Conservation (phyloP, 805 yeast species). For the Starmerella ratchasimensis region DNA sequence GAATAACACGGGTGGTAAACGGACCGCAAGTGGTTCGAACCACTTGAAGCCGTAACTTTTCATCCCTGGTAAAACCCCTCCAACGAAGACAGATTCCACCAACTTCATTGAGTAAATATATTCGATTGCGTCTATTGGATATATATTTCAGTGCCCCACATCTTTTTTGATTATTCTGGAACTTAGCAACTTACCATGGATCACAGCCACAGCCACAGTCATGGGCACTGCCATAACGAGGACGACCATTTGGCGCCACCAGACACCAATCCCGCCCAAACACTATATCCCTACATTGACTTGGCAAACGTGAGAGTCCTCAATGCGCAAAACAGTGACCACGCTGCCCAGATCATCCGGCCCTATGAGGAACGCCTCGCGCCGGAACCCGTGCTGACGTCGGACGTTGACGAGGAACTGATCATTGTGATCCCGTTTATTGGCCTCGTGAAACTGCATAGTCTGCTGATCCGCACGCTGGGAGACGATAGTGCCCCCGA, state of each 20-base stretch:
- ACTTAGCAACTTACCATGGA: too few relatives aligned
- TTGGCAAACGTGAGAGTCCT: slow-evolving; percentile 46
- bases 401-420: slow-evolving; percentile 74
- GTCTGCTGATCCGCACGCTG: slow-evolving; percentile 55
- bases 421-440: slow-evolving; percentile 69
- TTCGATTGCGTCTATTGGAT: too few relatives aligned
- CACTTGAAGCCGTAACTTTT: too few relatives aligned
- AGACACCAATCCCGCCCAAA: slow-evolving; percentile 45
- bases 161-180: too few relatives aligned
- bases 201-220: background rate
- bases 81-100: too few relatives aligned
- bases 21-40: too few relatives aligned
- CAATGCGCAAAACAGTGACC: slow-evolving; percentile 43
- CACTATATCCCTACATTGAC: slow-evolving; percentile 45
- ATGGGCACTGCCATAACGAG: slow-evolving; percentile 19
- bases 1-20: too few relatives aligned
- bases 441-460: slow-evolving; percentile 57
- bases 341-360: slow-evolving; percentile 43
- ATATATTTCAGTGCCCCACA: too few relatives aligned
- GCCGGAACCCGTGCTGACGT: slow-evolving; percentile 34
- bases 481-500: slow-evolving; percentile 55
- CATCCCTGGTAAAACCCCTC: too few relatives aligned
- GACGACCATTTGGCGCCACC: slow-evolving; percentile 59
- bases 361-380: slow-evolving; percentile 36
- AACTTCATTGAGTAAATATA: too few relatives aligned